Percentiles rank a stretch among this genome's conserved stretches.
Evolutionary conservation across 106 monocot species (phyloP).

Genomic region (Dendrobium nobile): DNA sequence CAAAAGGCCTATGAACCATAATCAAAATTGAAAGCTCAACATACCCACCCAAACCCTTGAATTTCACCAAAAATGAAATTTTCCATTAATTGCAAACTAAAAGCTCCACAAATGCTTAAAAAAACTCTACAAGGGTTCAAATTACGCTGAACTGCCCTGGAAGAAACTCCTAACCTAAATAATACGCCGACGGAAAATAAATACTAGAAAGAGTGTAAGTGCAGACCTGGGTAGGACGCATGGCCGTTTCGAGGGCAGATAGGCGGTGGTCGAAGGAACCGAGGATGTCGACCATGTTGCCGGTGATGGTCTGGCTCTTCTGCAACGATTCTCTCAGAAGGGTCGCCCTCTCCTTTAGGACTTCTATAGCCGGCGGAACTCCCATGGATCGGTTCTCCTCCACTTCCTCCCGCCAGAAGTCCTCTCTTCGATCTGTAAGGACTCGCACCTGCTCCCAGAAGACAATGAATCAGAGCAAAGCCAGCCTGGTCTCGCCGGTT

Average conservation of each 20-base stretch:
- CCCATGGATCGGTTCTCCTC: slow-evolving; percentile 3
- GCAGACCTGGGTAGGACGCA: slow-evolving; percentile 59
- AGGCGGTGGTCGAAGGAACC: slow-evolving; percentile 64
- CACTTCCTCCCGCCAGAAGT: not conserved
- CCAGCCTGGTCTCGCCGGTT: too few species aligned
- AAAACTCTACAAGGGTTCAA: not conserved
- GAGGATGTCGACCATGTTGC: slow-evolving; percentile 34
- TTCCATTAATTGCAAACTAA: not conserved
- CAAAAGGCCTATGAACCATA: not conserved
- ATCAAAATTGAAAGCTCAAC: not conserved
- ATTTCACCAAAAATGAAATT: not conserved
- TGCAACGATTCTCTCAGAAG: slow-evolving; percentile 36
- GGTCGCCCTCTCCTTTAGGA: slow-evolving; percentile 26
- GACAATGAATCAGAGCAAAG: too few species aligned
- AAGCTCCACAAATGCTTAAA: not conserved
- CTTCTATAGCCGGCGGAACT: slow-evolving; percentile 16
- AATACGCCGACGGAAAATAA: not conserved
- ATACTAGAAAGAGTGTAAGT: not conserved
- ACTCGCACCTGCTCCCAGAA: too few species aligned
- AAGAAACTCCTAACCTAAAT: not conserved
- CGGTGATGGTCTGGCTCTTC: slow-evolving; percentile 37
- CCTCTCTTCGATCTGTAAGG: not conserved
- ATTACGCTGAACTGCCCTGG: not conserved
- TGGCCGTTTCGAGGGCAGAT: slow-evolving; percentile 55
- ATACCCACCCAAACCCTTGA: not conserved